phyloP scores from a whole-genome alignment of 768 basidiomycete species.

The Lactarius indigo region DNA sequence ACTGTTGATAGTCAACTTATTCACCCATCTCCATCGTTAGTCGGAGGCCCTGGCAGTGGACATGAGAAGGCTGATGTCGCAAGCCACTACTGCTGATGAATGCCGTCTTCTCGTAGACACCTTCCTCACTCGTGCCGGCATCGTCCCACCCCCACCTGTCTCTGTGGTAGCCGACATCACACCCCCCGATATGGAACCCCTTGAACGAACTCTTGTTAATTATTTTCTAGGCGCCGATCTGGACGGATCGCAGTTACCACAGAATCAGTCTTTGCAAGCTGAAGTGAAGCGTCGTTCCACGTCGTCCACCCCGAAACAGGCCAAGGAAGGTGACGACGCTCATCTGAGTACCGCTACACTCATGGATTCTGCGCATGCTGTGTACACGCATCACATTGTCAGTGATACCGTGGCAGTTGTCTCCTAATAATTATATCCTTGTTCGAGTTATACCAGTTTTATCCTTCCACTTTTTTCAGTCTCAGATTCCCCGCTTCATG shows the following conservation, averaged over 20 bases:
- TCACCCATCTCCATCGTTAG: conserved; percentile 33
- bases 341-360: background rate
- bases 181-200: conserved; percentile 11
- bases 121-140: conserved; percentile 49
- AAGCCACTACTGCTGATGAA: conserved; percentile 74
- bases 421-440: conserved; percentile 16
- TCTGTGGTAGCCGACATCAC: conserved; percentile 31
- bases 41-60: conserved; percentile 52
- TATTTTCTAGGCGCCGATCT: conserved; percentile 15
- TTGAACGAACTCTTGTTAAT: conserved; percentile 16
- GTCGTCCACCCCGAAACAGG: background rate
- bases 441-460: conserved; percentile 3
- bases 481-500: background rate
- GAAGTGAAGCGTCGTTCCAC: background rate
- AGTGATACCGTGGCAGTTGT: conserved; percentile 9
- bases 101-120: conserved; percentile 83
- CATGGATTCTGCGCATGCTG: conserved; percentile 6
- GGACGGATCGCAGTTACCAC: background rate
- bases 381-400: conserved; percentile 8
- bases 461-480: background rate
- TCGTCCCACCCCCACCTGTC: conserved; percentile 23
- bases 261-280: background rate
- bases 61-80: conserved; percentile 62
- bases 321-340: background rate
- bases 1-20: conserved; percentile 23